Evolutionary conservation across 192 early-diverging fungal genomes (phyloP).

Genomic region (Backusella westeae): DNA sequence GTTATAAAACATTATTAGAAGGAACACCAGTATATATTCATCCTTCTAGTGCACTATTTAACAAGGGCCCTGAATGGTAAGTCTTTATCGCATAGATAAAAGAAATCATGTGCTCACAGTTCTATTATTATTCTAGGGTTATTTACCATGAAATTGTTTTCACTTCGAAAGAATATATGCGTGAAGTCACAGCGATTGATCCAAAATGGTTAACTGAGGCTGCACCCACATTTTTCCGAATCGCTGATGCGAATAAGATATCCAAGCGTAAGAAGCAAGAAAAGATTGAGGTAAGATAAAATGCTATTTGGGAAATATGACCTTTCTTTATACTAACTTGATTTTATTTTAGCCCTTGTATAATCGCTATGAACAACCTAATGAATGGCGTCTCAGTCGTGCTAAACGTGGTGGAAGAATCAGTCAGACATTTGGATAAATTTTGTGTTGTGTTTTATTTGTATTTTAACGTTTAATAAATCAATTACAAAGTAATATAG

Average conservation of each 20-base stretch:
- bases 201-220: constrained; percentile 93
- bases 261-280: constrained; percentile 92
- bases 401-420: constrained; percentile 67
- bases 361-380: constrained; percentile 91
- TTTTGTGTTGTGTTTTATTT: not conserved
- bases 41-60: constrained; percentile 94
- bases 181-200: constrained; percentile 85
- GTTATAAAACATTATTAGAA: constrained; percentile 98
- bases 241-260: constrained; percentile 93
- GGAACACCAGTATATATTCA: constrained; percentile 98
- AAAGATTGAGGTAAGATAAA: constrained; percentile 60
- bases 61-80: constrained; percentile 90
- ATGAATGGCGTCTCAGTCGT: constrained; percentile 92
- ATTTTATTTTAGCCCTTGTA: constrained; percentile 70
- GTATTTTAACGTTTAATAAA: not conserved
- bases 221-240: constrained; percentile 98
- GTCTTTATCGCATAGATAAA: not conserved
- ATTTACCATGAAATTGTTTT: constrained; percentile 91
- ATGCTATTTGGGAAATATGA: not conserved
- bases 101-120: not conserved
- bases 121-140: constrained; percentile 50
- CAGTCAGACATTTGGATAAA: constrained; percentile 78
- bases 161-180: constrained; percentile 92
- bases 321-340: not conserved
- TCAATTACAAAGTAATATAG: not conserved